Evolutionary conservation across 148 eudicot genomes (phyloP).

Genomic region (Vaccinium vitisidaea): DNA sequence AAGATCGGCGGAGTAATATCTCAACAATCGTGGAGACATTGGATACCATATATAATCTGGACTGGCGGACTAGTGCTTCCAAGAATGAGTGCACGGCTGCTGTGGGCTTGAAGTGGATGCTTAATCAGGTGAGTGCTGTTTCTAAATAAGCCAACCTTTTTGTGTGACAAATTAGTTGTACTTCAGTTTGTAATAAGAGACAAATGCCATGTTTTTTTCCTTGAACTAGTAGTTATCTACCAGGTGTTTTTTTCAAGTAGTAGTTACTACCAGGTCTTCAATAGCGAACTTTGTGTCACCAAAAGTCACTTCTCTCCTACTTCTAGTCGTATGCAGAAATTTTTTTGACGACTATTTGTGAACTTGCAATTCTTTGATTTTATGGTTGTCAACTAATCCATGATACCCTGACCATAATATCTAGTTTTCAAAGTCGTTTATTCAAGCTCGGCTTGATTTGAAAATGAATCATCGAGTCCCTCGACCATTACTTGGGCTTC

Average conservation of each 20-base stretch:
- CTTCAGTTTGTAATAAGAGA: not conserved
- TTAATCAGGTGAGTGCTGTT: constrained; percentile 68
- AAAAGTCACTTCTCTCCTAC: not conserved
- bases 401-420: not conserved
- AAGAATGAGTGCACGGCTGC: constrained; percentile 96
- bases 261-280: not conserved
- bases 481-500: not conserved
- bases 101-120: constrained; percentile 98
- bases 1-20: constrained; percentile 58
- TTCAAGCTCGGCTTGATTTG: not conserved
- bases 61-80: constrained; percentile 72
- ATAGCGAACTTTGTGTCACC: not conserved
- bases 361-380: not conserved
- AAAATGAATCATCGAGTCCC: not conserved
- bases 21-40: constrained; percentile 64
- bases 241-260: not conserved
- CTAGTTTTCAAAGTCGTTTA: not conserved
- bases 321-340: not conserved
- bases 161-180: not conserved
- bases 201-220: not conserved
- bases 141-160: not conserved
- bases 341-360: not conserved
- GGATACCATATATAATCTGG: constrained; percentile 75
- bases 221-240: too few species aligned
- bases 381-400: not conserved